phyloP scores from a whole-genome alignment of 164 flowering plant species.

The Akebia trifoliata region DNA sequence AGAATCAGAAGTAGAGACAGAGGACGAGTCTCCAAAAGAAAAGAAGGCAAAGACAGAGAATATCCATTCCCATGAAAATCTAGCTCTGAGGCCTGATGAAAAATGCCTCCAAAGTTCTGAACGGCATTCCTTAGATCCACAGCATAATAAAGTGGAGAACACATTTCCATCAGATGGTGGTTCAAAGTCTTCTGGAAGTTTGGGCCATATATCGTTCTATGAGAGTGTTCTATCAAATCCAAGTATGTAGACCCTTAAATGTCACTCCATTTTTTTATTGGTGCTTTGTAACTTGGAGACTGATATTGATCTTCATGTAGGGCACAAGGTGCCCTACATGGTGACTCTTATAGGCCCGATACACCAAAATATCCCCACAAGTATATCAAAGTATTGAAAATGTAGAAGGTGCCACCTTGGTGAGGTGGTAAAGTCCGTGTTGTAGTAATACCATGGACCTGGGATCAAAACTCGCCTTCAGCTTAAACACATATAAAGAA shows the following conservation, averaged over 20 bases:
- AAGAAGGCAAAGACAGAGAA: slow-evolving; percentile 55
- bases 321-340: too few species aligned
- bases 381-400: too few species aligned
- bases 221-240: slow-evolving; percentile 40
- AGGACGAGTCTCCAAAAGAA: slow-evolving; percentile 60
- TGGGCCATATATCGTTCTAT: slow-evolving; percentile 44
- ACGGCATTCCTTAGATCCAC: slow-evolving; percentile 40
- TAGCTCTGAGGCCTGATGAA: slow-evolving; percentile 38
- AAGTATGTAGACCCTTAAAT: slow-evolving; percentile 29
- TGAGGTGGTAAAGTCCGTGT: too few species aligned
- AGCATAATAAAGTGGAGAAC: slow-evolving; percentile 30
- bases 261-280: too few species aligned
- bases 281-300: too few species aligned
- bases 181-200: slow-evolving; percentile 33
- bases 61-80: slow-evolving; percentile 27
- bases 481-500: too few species aligned
- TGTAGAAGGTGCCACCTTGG: too few species aligned
- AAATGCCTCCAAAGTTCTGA: slow-evolving; percentile 54
- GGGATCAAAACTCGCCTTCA: too few species aligned
- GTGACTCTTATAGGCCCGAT: too few species aligned
- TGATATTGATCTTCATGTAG: slow-evolving; percentile 2
- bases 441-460: too few species aligned
- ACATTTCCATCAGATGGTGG: slow-evolving; percentile 34
- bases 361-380: too few species aligned
- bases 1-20: slow-evolving; percentile 69